Conservation (phyloP, 129 eudicot genomes). For the Arctium lappa region DNA sequence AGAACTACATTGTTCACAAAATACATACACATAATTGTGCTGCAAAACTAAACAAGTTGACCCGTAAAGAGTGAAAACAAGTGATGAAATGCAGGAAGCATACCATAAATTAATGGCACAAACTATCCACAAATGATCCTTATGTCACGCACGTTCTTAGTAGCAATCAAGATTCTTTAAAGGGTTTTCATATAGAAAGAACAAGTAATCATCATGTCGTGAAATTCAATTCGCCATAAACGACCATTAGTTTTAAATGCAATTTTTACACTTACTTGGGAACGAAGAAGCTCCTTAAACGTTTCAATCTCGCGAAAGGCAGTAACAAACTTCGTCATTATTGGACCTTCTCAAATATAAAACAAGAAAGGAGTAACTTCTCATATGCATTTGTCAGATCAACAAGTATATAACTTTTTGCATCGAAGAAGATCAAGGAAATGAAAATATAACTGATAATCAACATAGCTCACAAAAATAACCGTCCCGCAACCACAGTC, state of each 20-base stretch:
- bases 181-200: not conserved
- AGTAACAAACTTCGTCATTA: slow-evolving; percentile 73
- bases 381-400: slow-evolving; percentile 11
- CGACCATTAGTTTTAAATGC: slow-evolving; percentile 12
- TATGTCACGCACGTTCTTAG: no score
- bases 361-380: slow-evolving; percentile 1
- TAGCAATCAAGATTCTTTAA: no score
- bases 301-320: slow-evolving; percentile 91
- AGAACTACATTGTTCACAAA: no score
- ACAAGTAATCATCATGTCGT: not conserved
- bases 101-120: no score
- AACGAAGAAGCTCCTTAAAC: slow-evolving; percentile 96
- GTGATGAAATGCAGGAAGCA: no score
- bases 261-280: slow-evolving; percentile 66
- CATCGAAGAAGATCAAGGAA: not conserved
- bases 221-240: not conserved
- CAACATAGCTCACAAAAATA: not conserved
- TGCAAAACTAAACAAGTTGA: no score
- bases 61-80: no score
- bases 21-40: no score
- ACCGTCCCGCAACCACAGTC: not conserved
- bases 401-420: not conserved
- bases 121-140: no score
- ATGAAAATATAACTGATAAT: not conserved
- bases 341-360: slow-evolving; percentile 61